Evolutionary conservation across 2,329 filamentous ascomycete genomes (phyloP).

Genomic region (Acrocalymma vagum): DNA sequence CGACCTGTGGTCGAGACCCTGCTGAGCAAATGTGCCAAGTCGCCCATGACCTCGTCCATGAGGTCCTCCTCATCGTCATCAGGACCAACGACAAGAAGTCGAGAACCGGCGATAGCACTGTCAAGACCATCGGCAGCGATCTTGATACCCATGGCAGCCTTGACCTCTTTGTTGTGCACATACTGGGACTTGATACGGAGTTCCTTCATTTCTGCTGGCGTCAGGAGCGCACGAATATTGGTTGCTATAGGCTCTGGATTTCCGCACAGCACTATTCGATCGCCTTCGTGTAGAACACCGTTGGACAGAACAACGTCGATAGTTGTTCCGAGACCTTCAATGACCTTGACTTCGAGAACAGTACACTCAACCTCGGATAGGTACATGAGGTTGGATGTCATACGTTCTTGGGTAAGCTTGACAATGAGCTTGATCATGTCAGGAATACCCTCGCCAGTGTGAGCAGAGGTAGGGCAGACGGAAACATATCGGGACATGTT

Average conservation of each 20-base stretch:
- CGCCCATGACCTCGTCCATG: conserved; percentile 94
- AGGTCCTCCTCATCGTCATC: conserved; percentile 98
- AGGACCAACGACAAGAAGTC: conserved; percentile 90
- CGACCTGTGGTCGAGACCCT: conserved; percentile 91
- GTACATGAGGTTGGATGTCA: conserved; percentile 98
- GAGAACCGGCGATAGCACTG: conserved; percentile 93
- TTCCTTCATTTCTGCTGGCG: conserved; percentile 91
- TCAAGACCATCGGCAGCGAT: conserved; percentile 96
- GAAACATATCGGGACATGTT: conserved; percentile 94
- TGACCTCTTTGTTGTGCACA: conserved; percentile 99
- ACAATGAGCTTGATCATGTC: conserved; percentile 98
- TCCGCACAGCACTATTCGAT: conserved; percentile 93
- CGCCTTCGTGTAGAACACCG: conserved; percentile 91
- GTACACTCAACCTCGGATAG: conserved; percentile 97
- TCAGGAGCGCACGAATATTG: conserved; percentile 92
- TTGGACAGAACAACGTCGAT: conserved; percentile 98
- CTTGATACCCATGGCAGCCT: conserved; percentile 98
- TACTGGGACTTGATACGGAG: conserved; percentile 94
- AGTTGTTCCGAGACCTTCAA: conserved; percentile 97
- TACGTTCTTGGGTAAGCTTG: conserved; percentile 92
- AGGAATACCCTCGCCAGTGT: conserved; percentile 98
- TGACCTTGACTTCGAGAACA: conserved; percentile 98
- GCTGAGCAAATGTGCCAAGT: conserved; percentile 89
- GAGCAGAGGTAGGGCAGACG: conserved; percentile 95
- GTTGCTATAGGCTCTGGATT: conserved; percentile 96